Conservation (phyloP, 1,284 basidiomycete genomes). For the Stereum hirsutum region DNA sequence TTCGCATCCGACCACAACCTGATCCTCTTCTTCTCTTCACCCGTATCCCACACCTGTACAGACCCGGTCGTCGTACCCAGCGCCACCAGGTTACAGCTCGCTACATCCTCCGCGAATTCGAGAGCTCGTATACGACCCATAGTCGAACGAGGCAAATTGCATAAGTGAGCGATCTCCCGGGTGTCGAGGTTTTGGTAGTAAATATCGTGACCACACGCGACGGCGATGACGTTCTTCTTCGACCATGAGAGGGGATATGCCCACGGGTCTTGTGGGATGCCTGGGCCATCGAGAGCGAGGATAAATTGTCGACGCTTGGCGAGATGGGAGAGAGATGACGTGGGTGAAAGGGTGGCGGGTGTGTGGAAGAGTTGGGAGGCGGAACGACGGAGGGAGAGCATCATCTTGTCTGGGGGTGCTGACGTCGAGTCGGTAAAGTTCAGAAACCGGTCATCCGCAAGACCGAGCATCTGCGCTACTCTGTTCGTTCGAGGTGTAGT, state of each 20-base stretch:
- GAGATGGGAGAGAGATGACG: conserved; percentile 33
- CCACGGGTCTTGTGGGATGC: conserved; percentile 34
- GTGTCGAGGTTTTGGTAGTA: conserved; percentile 41
- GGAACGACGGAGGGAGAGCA: conserved; percentile 26
- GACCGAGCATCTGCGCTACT: conserved; percentile 36
- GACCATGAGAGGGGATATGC: conserved; percentile 41
- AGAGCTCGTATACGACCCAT: conserved; percentile 26
- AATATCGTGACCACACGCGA: conserved; percentile 35
- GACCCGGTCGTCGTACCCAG: conserved; percentile 30
- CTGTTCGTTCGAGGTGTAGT: conserved; percentile 37
- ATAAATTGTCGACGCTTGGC: conserved; percentile 35
- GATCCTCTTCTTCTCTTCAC: conserved; percentile 17
- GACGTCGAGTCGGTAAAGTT: conserved; percentile 24
- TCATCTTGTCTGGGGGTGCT: conserved; percentile 20
- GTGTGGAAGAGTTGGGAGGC: conserved; percentile 28
- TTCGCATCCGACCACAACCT: conserved; percentile 26
- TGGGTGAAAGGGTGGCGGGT: conserved; percentile 21
- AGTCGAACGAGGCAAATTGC: conserved; percentile 21
- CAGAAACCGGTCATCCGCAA: conserved; percentile 35
- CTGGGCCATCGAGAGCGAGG: conserved; percentile 39
- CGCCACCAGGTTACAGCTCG: conserved; percentile 23
- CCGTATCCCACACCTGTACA: conserved; percentile 33
- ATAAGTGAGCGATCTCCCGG: conserved; percentile 32
- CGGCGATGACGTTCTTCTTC: conserved; percentile 32
- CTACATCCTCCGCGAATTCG: conserved; percentile 25